Conservation (phyloP, 345 rosid genomes). For the Psidium friedrichsthalianum region DNA sequence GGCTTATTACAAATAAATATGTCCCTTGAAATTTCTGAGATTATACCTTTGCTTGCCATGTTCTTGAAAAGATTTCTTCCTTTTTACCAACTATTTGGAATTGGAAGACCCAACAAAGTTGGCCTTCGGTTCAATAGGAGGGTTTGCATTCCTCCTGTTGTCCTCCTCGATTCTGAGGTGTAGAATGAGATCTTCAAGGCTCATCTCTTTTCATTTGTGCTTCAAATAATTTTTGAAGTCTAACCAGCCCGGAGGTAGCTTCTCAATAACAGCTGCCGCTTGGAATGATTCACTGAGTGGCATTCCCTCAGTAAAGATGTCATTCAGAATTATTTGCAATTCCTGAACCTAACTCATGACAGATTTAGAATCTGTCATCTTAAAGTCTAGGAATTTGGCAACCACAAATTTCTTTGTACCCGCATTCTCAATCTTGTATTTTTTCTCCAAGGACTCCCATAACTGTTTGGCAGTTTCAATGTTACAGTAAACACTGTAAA, state of each 20-base stretch:
- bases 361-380: neutral
- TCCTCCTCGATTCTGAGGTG: neutral
- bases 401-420: neutral
- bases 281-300: neutral
- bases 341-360: fast-evolving
- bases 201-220: neutral
- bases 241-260: neutral
- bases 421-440: neutral
- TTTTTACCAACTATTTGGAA: neutral
- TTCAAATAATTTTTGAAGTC: neutral
- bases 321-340: neutral
- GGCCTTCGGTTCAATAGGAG: neutral
- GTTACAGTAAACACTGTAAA: neutral
- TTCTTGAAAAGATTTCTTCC: neutral
- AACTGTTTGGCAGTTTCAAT: neutral
- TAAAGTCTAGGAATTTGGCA: neutral
- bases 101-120: neutral
- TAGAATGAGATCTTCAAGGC: neutral
- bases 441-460: neutral
- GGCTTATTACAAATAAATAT: neutral
- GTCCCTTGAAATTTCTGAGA: neutral
- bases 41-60: neutral
- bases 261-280: neutral
- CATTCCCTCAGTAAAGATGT: neutral
- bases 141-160: neutral